Evolutionary conservation across 768 basidiomycete species (phyloP).

Genomic region (Gymnopilus junonius): DNA sequence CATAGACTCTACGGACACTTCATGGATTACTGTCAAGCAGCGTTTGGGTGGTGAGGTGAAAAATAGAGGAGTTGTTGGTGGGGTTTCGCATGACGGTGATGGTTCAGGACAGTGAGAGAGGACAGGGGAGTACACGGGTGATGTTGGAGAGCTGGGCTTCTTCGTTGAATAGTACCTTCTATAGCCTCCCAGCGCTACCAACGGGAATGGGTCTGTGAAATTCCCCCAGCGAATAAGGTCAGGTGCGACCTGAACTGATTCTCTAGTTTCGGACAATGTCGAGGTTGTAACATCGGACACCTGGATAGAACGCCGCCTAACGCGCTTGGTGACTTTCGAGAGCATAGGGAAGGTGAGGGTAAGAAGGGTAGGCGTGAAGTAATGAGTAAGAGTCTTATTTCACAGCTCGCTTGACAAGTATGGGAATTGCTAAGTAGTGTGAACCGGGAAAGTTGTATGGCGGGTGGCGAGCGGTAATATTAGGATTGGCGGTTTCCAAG

Average conservation of each 20-base stretch:
- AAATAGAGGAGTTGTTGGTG: conserved; percentile 24
- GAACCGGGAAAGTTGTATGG: neutral
- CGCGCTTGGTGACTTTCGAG: conserved; percentile 30
- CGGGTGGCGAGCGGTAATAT: conserved; percentile 7
- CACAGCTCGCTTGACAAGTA: conserved; percentile 20
- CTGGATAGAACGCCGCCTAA: conserved; percentile 19
- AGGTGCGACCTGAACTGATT: conserved; percentile 32
- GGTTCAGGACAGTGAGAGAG: conserved; percentile 22
- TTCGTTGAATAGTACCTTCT: conserved; percentile 38
- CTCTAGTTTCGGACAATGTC: conserved; percentile 6
- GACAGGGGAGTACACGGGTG: conserved; percentile 22
- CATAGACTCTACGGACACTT: conserved; percentile 29
- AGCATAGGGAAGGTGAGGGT: conserved; percentile 30
- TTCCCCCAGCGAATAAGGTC: conserved; percentile 40
- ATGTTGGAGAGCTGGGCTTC: conserved; percentile 12
- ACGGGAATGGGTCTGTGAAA: conserved; percentile 43
- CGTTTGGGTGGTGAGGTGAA: conserved; percentile 12
- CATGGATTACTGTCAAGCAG: conserved; percentile 27
- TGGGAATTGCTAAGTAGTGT: conserved; percentile 18
- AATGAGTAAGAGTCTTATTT: conserved; percentile 6
- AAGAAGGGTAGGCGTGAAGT: conserved; percentile 16
- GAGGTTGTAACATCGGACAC: neutral
- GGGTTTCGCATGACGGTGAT: conserved; percentile 23
- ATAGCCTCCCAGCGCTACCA: conserved; percentile 46
- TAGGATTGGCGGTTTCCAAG: conserved; percentile 19